Evolutionary conservation across 768 basidiomycete genomes (phyloP), one percentile per base, ranked within the genome.

Genomic region (Suillus sp.): DNA sequence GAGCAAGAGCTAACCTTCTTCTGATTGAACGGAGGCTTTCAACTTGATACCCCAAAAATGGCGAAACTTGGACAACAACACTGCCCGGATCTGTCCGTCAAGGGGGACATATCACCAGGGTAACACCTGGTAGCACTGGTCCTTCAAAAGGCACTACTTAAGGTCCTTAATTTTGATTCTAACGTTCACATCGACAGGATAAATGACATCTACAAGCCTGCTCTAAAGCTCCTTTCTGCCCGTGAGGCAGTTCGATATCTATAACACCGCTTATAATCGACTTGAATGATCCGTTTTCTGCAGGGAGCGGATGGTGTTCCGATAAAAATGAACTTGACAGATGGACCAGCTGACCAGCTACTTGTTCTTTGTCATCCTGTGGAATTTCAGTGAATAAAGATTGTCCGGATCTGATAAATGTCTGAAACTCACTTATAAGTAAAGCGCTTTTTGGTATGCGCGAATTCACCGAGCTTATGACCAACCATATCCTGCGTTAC

Each of bases 401-500:
- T 68, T 63, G 9, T 2, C 18, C 43, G 22, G 1, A 53, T n/a
- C 20, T 35, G 38, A 60, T 58, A 14, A 18, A 22, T 35, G 32
- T 14, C 14, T 48, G 27, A 56, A 65, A 87, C 92, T 73, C 73
- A 95, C 95, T 86, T 91, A 80, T 88, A 95, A 37, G 81, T 84
- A 75, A 95, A 96, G 61, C 85, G 85, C 76, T 94, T 95, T 79
- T 90, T 89, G 40, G 96, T 98, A 68, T 89, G 86, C 45, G 94
- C 80, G 75, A 99, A 98, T 81, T 98, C 95, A 60, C 96, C 96
- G 59, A 99, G 77, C 75, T 99, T 99, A 75, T 99, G 96, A 0
- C 96, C 96, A 1, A 99, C 94, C 96, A 99, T 99, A 75, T 98
- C 96, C 74, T 96, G 93, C 4, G 92, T 95, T 67, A 99, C 83